Conservation (phyloP, 2,329 filamentous ascomycete genomes). For the Akanthomyces dipterigenus region DNA sequence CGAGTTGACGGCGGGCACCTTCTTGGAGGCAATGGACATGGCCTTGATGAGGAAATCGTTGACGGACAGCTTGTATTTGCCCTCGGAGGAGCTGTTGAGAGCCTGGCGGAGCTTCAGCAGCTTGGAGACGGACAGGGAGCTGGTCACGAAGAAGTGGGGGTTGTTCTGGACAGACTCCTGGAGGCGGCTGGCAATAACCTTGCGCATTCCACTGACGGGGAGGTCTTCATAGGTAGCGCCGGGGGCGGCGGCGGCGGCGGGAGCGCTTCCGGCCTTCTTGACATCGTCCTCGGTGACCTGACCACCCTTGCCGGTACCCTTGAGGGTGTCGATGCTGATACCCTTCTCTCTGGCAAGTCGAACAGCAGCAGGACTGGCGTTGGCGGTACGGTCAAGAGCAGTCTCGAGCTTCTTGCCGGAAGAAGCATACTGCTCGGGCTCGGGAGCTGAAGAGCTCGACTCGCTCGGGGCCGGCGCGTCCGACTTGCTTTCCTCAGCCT, state of each 20-base stretch:
- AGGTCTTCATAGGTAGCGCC: slow-evolving; percentile 73
- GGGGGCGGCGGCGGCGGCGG: slow-evolving; percentile 45
- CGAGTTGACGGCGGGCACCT: slow-evolving; percentile 93
- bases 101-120: slow-evolving; percentile 93
- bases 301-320: slow-evolving; percentile 80
- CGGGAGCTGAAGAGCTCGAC: slow-evolving; percentile 38
- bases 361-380: slow-evolving; percentile 66
- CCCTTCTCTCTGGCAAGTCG: slow-evolving; percentile 80
- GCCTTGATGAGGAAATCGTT: slow-evolving; percentile 99
- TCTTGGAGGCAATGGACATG: slow-evolving; percentile 77
- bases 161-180: slow-evolving; percentile 84
- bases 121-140: slow-evolving; percentile 86
- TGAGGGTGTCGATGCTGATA: slow-evolving; percentile 67
- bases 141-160: slow-evolving; percentile 96
- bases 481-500: slow-evolving; percentile 60
- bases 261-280: slow-evolving; percentile 65
- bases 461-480: slow-evolving; percentile 54
- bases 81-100: slow-evolving; percentile 80
- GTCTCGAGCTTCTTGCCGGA: slow-evolving; percentile 74
- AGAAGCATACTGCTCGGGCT: slow-evolving; percentile 64
- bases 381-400: slow-evolving; percentile 73
- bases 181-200: slow-evolving; percentile 90
- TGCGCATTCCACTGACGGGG: slow-evolving; percentile 88
- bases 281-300: slow-evolving; percentile 89
- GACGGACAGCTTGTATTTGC: slow-evolving; percentile 98